Evolutionary conservation across 306 rosid species (phyloP).

Genomic region (Senna tora): DNA sequence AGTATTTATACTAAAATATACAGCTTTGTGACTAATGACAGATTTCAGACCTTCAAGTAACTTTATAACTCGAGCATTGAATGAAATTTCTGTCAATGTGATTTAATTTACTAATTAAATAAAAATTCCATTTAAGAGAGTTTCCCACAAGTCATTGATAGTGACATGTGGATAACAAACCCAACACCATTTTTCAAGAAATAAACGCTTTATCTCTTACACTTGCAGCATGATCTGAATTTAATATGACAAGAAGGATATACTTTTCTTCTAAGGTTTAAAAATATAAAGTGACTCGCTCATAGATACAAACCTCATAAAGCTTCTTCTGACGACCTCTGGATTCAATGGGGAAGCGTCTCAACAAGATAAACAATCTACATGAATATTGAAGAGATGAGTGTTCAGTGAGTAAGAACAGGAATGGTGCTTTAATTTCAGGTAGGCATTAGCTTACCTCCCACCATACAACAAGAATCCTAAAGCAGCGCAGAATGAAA

Average conservation of each 20-base stretch:
- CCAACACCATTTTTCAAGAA: background rate
- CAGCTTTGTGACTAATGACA: background rate
- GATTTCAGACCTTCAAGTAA: background rate
- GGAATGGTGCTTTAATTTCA: background rate
- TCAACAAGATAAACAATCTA: conserved; percentile 73
- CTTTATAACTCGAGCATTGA: background rate
- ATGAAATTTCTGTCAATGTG: background rate
- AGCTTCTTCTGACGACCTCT: conserved; percentile 86
- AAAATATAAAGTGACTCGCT: background rate
- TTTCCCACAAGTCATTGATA: background rate
- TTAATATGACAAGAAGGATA: conserved; percentile 12
- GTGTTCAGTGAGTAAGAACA: background rate
- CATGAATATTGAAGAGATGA: background rate
- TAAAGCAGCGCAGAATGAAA: conserved; percentile 67
- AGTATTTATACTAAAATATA: no score
- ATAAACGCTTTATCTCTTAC: background rate
- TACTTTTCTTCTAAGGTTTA: conserved; percentile 24
- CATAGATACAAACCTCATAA: conserved; percentile 55
- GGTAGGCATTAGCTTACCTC: conserved; percentile 53
- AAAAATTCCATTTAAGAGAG: background rate
- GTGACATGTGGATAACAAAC: background rate
- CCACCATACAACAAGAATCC: conserved; percentile 86
- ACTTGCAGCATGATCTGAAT: conserved; percentile 8
- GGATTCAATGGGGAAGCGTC: conserved; percentile 85
- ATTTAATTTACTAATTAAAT: background rate